phyloP scores from a whole-genome alignment of 2,329 filamentous ascomycete species.

The Neonectria sp. region DNA sequence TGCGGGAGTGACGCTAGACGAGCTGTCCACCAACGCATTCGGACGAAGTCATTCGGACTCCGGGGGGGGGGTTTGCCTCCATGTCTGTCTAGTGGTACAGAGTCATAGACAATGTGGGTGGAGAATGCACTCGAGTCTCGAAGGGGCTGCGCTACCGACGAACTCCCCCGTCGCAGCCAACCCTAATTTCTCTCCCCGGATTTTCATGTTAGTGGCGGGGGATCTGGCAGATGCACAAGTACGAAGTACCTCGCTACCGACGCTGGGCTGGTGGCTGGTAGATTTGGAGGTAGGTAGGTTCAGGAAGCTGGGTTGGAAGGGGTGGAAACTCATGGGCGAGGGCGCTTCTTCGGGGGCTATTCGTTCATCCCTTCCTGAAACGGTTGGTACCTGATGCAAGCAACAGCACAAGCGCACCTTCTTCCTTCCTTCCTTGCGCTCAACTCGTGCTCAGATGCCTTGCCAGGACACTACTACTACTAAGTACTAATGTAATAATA shows the following conservation, averaged over 20 bases:
- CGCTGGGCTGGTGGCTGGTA: slow-evolving; percentile 1
- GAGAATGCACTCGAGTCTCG: slow-evolving; percentile 24
- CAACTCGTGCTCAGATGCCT: background rate
- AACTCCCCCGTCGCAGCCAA: slow-evolving; percentile 24
- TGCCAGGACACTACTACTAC: background rate
- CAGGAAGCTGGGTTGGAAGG: background rate
- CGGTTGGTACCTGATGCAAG: slow-evolving; percentile 16
- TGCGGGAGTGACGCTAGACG: too few species aligned
- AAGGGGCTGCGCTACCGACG: slow-evolving; percentile 29
- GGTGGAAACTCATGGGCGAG: background rate
- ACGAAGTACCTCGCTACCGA: background rate
- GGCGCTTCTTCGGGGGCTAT: slow-evolving; percentile 3
- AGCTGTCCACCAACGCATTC: background rate
- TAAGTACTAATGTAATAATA: too few species aligned
- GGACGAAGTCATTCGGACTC: background rate
- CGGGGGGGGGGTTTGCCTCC: slow-evolving; percentile 2
- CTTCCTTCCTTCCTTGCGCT: background rate
- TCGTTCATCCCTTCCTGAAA: slow-evolving; percentile 24
- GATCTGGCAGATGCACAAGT: slow-evolving; percentile 21
- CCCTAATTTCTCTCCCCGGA: slow-evolving; percentile 32
- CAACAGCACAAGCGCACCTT: slow-evolving; percentile 11
- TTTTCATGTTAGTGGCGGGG: slow-evolving; percentile 29
- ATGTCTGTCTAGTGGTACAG: background rate
- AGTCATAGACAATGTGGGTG: slow-evolving; percentile 11
- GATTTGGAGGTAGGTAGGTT: slow-evolving; percentile 1